A percentile compares a stretch with the other conserved stretches of the same genome.
Evolutionary conservation across 2,329 filamentous ascomycete genomes (phyloP).

Genomic region (Celoporthe dispersa): DNA sequence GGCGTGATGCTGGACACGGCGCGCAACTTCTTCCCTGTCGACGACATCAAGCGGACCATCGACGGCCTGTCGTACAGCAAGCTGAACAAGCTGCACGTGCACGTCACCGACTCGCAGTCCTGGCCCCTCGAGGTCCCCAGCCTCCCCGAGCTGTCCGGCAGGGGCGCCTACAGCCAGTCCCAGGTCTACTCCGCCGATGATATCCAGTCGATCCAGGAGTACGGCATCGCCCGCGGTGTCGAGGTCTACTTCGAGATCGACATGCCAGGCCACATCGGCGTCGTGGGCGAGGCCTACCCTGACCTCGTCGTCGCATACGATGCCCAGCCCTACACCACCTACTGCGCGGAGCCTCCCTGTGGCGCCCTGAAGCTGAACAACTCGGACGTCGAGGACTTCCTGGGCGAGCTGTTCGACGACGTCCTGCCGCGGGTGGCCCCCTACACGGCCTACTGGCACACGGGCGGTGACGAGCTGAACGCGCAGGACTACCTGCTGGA

Average conservation of each 20-base stretch:
- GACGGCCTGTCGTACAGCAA: constrained; percentile 80
- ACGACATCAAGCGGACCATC: constrained; percentile 74
- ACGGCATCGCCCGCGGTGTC: constrained; percentile 71
- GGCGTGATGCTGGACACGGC: constrained; percentile 81
- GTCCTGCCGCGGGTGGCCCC: constrained; percentile 72
- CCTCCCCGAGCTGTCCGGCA: constrained; percentile 70
- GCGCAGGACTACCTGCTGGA: constrained; percentile 75
- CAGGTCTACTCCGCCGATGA: constrained; percentile 71
- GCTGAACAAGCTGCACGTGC: constrained; percentile 80
- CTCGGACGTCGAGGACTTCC: constrained; percentile 69
- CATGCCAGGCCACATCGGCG: constrained; percentile 78
- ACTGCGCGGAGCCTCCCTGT: constrained; percentile 67
- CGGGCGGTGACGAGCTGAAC: constrained; percentile 87
- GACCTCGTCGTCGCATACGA: constrained; percentile 72
- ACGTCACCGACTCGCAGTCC: constrained; percentile 82
- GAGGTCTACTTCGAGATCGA: constrained; percentile 78
- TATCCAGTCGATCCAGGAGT: constrained; percentile 69
- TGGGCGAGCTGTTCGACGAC: constrained; percentile 75
- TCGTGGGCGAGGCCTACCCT: constrained; percentile 68
- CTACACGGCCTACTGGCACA: constrained; percentile 79
- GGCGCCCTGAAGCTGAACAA: constrained; percentile 79
- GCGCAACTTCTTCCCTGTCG: constrained; percentile 70
- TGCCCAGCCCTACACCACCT: constrained; percentile 59
- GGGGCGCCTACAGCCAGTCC: constrained; percentile 73
- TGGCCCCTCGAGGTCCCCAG: constrained; percentile 83